Base-by-base conservation (phyloP, 2,329 filamentous ascomycete genomes). In the Colletotrichum paranaense region DNA sequence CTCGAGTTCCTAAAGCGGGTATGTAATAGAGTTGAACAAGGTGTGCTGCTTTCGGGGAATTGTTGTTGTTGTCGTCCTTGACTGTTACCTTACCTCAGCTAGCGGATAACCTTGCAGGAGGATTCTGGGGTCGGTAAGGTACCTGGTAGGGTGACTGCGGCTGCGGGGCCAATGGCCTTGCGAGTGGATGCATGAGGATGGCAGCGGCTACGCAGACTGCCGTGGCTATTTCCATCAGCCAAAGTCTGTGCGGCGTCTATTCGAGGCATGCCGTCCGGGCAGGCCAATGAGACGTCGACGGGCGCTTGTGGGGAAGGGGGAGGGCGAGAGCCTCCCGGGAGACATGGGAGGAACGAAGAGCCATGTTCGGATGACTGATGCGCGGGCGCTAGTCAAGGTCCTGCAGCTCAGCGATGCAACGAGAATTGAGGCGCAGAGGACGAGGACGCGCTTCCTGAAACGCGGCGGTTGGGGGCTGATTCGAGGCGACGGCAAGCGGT, bases 121-220 rank as follows among this genome's bases (percentile, higher is more conserved):
- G n/a, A 59, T 28, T 58, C n/a, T 53, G 53, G 52, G 42, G 57
- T 63, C 32, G 30, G 30, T 59, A 52, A 28, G 42, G 67, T 73
- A 32, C 9, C 6, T 30, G 30, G 30, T 63, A 52, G 38, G 42
- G 67, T 73, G 60, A 65, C 22, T 65, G 70, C 70, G 70, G 70
- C 70, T 70, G 60, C 22, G 46, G 22, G 32, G 35, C 70, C 70
- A 65, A 73, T 73, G 60, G 35, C 46, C 42, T 35, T 24, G 24
- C 22, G 24, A 30, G 69, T 32, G 49, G 32, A 30, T 70, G 59
- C 60, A 70, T 60, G 8, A 53, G 53, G 35, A 16, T 59, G 24
- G 55, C 60, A 46, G 67, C 70, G 70, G 70, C 52, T 73, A 56
- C 70, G 70, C 67, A 73, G 60, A 73, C 65, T 73, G 67, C 70